Conservation (phyloP, 2,329 filamentous ascomycete species). For the Clonostachys sp. region DNA sequence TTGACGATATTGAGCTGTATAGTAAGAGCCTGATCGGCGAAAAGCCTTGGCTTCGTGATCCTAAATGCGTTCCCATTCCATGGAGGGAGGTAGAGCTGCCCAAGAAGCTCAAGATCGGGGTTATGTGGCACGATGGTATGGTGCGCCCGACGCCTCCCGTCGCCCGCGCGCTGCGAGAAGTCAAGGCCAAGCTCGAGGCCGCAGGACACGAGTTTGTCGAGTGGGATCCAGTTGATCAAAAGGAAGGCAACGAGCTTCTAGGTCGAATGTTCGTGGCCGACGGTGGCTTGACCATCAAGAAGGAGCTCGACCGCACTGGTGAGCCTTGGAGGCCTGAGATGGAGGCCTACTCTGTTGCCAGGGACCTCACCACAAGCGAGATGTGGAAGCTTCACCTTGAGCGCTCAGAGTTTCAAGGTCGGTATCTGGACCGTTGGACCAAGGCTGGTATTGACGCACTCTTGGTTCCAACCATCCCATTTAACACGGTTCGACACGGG, state of each 20-base stretch:
- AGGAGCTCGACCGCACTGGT: conserved; percentile 15
- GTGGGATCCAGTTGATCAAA: conserved; percentile 29
- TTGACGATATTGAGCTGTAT: conserved; percentile 38
- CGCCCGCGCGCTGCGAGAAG: conserved; percentile 17
- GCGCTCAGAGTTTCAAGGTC: conserved; percentile 36
- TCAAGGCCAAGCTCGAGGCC: conserved; percentile 13
- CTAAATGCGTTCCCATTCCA: conserved; percentile 52
- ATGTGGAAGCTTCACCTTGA: conserved; percentile 44
- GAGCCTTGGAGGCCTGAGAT: conserved; percentile 17
- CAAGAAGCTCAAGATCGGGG: conserved; percentile 46
- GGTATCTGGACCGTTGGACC: conserved; percentile 3
- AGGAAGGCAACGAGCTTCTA: conserved; percentile 27
- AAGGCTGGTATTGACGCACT: conserved; percentile 53
- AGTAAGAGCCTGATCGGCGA: conserved; percentile 43
- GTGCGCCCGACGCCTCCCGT: conserved; percentile 14
- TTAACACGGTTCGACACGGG: not conserved
- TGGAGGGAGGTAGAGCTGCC: conserved; percentile 38
- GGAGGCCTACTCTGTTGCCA: conserved; percentile 19
- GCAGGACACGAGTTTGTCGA: conserved; percentile 18
- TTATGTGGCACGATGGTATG: conserved; percentile 62
- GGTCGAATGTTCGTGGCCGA: conserved; percentile 43
- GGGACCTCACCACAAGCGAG: conserved; percentile 28
- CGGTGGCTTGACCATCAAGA: conserved; percentile 25
- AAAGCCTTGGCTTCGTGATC: conserved; percentile 52
- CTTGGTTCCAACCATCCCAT: conserved; percentile 18